phyloP scores from a whole-genome alignment of 2,329 filamentous ascomycete genomes.

The Ophiostoma sp. region DNA sequence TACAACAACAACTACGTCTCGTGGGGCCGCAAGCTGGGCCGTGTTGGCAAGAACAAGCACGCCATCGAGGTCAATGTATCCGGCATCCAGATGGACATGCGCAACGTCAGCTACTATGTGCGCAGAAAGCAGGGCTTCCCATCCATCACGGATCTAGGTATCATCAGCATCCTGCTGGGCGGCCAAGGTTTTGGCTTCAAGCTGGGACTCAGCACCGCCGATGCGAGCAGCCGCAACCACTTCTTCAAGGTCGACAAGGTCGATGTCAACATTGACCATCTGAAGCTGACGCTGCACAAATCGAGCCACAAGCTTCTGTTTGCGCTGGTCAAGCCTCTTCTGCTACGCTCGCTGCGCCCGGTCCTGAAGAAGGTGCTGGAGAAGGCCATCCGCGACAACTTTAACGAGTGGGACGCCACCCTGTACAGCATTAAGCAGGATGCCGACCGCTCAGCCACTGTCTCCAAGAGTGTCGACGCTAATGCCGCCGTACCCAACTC shows the following conservation, averaged over 20 bases:
- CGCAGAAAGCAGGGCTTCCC: conserved; percentile 95
- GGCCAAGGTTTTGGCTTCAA: conserved; percentile 89
- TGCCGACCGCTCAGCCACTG: conserved; percentile 59
- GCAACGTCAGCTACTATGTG: conserved; percentile 88
- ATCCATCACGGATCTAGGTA: conserved; percentile 75
- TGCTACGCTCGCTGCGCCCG: conserved; percentile 78
- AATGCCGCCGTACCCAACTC: conserved; percentile 69
- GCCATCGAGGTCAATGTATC: conserved; percentile 74
- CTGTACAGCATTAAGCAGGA: conserved; percentile 76
- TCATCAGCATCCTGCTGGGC: conserved; percentile 81
- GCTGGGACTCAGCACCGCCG: conserved; percentile 76
- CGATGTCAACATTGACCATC: conserved; percentile 70
- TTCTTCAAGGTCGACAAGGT: conserved; percentile 96
- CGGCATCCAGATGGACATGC: conserved; percentile 87
- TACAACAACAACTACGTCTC: conserved; percentile 90
- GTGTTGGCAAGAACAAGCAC: conserved; percentile 77
- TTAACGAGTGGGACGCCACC: conserved; percentile 66
- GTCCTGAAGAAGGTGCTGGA: conserved; percentile 82
- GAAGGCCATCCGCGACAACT: conserved; percentile 80
- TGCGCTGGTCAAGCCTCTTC: conserved; percentile 74
- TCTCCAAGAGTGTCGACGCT: conserved; percentile 58
- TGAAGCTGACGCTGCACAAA: conserved; percentile 86
- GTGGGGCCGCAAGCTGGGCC: conserved; percentile 88
- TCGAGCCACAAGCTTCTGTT: conserved; percentile 94
- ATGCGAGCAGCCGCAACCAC: conserved; percentile 67